Evolutionary conservation across 1,139 yeast species (phyloP).

Genomic region (Magnusiomyces sp.): DNA sequence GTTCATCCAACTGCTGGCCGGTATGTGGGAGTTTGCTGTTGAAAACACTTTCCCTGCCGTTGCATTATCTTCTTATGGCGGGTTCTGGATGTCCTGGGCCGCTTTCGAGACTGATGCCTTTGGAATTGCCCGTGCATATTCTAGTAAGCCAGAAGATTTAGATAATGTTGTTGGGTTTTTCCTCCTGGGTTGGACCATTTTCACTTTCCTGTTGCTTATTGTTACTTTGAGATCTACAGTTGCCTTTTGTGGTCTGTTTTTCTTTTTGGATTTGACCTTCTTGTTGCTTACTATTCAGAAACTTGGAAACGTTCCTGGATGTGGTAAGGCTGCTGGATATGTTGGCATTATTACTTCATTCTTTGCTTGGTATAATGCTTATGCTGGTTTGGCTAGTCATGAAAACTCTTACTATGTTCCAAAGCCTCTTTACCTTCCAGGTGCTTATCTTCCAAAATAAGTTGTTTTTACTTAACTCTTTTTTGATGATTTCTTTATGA

Average conservation of each 20-base stretch:
- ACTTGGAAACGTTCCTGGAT: constrained; percentile 31
- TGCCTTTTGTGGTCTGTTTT: constrained; percentile 62
- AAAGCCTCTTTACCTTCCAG: constrained; percentile 37
- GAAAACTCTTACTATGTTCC: constrained; percentile 56
- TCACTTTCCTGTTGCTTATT: constrained; percentile 57
- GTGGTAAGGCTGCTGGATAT: constrained; percentile 63
- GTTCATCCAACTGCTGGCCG: constrained; percentile 61
- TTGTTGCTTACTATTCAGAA: constrained; percentile 58
- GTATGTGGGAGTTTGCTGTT: constrained; percentile 57
- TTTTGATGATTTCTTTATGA: not conserved
- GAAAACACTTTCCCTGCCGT: constrained; percentile 88
- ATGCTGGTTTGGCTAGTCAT: constrained; percentile 64
- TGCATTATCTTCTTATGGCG: constrained; percentile 72
- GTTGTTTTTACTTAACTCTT: not conserved
- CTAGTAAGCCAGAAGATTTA: constrained; percentile 32
- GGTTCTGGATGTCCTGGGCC: constrained; percentile 75
- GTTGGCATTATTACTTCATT: constrained; percentile 68
- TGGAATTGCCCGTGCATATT: constrained; percentile 58
- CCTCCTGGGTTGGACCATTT: constrained; percentile 68
- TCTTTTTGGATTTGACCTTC: constrained; percentile 57
- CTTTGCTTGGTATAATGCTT: constrained; percentile 79
- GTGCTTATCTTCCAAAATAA: constrained; percentile 17
- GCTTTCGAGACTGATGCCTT: constrained; percentile 65
- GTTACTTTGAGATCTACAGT: constrained; percentile 76
- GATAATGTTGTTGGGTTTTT: constrained; percentile 64